Base-by-base conservation (phyloP, 768 basidiomycete genomes). In the Jaapia argillacea region DNA sequence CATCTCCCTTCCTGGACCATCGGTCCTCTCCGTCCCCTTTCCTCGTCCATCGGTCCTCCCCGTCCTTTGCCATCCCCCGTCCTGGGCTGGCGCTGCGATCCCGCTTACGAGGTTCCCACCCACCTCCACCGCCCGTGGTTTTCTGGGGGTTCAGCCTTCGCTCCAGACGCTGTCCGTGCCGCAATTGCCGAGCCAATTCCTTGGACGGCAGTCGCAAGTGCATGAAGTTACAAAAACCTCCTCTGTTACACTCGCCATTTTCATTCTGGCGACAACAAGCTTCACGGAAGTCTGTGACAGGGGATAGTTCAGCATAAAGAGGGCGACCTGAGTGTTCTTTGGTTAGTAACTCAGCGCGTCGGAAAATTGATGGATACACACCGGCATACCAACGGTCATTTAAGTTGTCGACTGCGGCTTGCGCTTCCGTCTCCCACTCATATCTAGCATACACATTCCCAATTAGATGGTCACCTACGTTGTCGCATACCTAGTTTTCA, bases 181-280 rank as follows among this genome's bases (percentile, higher is more conserved):
- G 76, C 43, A 97, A 67, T 5, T 83, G 78, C 36, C 74, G 76
- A 2, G 89, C 85, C 10, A 96, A 74, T 7, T 88, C 80, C 57
- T 84, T 80, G 24, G 90, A 86, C 4, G 93, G 87, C 18, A 90
- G 72, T 12, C 89, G 81, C 25, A 97, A 70, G 66, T 97, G 93
- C 90, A 97, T 96, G 58, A 99, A 99, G 63, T 99, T 98, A 65
- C 94, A 98, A 68, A 96, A 97, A 2, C 92, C 92, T 24, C 94
- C 96, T 35, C 96, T 82, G 55, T 94, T 94, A 63, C 96, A 99
- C 64, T 94, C 89, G 5, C 96, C 96, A 53, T 97, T 86, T 61
- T 99, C 96, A 54, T 99, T 98, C 63, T 99, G 96, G 38, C 96
- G 79, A 62, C 96, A 99, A 59, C 96, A 99, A 0, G 93, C 93